phyloP scores from a whole-genome alignment of 352 stramenopile genomes.

The Globisporangium megalacanthum region DNA sequence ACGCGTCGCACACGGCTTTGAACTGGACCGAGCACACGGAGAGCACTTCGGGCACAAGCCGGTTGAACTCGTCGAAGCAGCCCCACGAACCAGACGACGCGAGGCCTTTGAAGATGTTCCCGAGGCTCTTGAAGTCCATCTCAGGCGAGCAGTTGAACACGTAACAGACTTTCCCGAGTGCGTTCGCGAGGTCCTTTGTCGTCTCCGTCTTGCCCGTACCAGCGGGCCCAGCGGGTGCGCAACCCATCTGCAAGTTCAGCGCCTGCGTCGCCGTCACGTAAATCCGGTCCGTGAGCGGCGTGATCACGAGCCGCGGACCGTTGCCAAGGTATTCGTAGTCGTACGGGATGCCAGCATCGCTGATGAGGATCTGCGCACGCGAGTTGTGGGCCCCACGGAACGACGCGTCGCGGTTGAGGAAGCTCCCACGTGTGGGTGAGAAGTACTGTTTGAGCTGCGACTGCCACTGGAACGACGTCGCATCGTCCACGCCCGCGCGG shows the following conservation, averaged over 20 bases:
- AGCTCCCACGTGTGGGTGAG: conserved; percentile 80
- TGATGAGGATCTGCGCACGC: conserved; percentile 87
- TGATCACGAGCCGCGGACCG: conserved; percentile 92
- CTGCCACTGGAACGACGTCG: conserved; percentile 92
- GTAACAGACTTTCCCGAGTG: conserved; percentile 94
- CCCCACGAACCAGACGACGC: conserved; percentile 93
- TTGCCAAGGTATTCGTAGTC: conserved; percentile 97
- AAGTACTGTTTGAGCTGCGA: conserved; percentile 95
- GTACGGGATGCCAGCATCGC: conserved; percentile 92
- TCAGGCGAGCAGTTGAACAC: conserved; percentile 96
- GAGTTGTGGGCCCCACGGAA: conserved; percentile 80
- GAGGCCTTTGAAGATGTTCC: conserved; percentile 97
- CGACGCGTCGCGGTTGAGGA: conserved; percentile 88
- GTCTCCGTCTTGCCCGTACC: conserved; percentile 94
- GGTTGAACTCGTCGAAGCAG: conserved; percentile 97
- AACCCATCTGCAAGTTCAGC: conserved; percentile 90
- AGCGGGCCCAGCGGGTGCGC: conserved; percentile 72
- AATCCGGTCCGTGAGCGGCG: conserved; percentile 94
- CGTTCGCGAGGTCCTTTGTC: conserved; percentile 94
- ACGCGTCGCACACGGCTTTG: conserved; percentile 94
- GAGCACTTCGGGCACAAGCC: conserved; percentile 92
- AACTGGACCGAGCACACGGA: conserved; percentile 95
- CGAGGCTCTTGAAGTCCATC: conserved; percentile 95
- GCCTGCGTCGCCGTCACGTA: conserved; percentile 95
- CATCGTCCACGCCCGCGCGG: conserved; percentile 78